A percentile compares a stretch with the other conserved stretches of the same genome.
phyloP scores from a whole-genome alignment of 1,139 yeast species.

The Saccharomyces pastorianus region DNA sequence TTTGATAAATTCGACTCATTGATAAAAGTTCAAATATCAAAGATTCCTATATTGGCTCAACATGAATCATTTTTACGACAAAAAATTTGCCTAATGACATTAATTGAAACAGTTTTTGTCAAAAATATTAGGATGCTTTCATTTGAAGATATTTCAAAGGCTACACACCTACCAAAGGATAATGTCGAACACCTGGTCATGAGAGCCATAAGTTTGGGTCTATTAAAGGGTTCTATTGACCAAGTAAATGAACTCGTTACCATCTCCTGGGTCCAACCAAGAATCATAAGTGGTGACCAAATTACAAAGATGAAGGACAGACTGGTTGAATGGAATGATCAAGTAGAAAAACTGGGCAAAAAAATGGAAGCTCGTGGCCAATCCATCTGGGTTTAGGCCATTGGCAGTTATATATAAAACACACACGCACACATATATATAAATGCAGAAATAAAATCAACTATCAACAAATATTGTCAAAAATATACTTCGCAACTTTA shows the following conservation, averaged over 20 bases:
- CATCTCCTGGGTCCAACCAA: conserved; percentile 91
- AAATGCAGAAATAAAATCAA: conserved; percentile 41
- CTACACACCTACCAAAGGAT: conserved; percentile 52
- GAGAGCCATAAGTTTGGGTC: conserved; percentile 78
- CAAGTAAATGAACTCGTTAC: conserved; percentile 73
- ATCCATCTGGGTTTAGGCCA: conserved; percentile 48
- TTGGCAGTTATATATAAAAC: not conserved
- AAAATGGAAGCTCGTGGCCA: conserved; percentile 52
- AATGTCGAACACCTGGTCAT: conserved; percentile 85
- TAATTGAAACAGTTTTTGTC: conserved; percentile 78
- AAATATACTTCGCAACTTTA: conserved; percentile 22
- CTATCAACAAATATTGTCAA: conserved; percentile 47
- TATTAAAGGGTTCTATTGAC: conserved; percentile 80
- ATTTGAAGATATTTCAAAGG: conserved; percentile 68
- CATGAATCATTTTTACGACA: conserved; percentile 69
- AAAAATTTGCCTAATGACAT: conserved; percentile 85
- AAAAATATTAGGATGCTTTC: conserved; percentile 67
- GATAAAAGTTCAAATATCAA: conserved; percentile 31
- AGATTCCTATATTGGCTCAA: conserved; percentile 52
- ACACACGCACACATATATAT: not conserved
- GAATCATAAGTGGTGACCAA: conserved; percentile 78
- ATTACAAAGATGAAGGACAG: conserved; percentile 68
- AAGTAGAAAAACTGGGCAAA: conserved; percentile 57
- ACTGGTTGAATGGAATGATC: conserved; percentile 67
- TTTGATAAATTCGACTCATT: conserved; percentile 41